A percentile compares a stretch with the other conserved stretches of the same genome.
phyloP scores from a whole-genome alignment of 495 filamentous ascomycete species.

The Aspergillus bridgeri region DNA sequence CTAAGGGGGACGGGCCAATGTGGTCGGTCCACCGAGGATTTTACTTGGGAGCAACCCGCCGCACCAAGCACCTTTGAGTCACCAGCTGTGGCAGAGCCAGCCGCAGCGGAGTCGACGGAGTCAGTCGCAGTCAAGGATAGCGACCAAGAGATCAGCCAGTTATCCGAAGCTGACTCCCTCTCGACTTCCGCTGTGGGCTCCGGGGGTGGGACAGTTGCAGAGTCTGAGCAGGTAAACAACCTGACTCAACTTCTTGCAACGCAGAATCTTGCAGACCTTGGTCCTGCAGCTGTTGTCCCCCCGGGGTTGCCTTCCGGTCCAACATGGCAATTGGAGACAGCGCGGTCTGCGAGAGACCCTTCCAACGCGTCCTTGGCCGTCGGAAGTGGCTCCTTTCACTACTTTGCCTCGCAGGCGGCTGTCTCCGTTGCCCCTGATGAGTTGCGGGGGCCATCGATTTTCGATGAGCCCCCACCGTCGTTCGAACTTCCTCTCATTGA shows the following conservation, averaged over 20 bases:
- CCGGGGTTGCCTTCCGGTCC: constrained; percentile 10
- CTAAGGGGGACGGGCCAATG: constrained; percentile 6
- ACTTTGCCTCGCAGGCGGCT: constrained; percentile 1
- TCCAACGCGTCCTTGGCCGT: background rate
- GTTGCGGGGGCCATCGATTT: background rate
- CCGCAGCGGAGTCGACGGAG: constrained; percentile 11
- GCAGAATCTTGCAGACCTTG: constrained; percentile 5
- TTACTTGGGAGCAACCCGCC: background rate
- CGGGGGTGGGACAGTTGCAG: constrained; percentile 9
- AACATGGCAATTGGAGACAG: constrained; percentile 10
- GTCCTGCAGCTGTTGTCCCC: constrained; percentile 9
- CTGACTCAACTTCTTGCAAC: constrained; percentile 7
- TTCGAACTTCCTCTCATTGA: background rate
- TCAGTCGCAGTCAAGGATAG: background rate
- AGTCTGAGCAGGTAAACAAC: constrained; percentile 7
- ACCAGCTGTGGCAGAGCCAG: constrained; percentile 11
- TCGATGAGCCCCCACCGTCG: background rate
- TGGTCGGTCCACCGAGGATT: background rate
- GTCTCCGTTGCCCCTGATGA: constrained; percentile 1
- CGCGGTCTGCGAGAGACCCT: constrained; percentile 4
- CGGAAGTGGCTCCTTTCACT: background rate
- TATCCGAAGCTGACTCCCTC: constrained; percentile 1
- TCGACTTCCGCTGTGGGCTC: constrained; percentile 12
- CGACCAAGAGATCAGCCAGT: background rate
- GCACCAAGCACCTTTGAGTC: constrained; percentile 6